Evolutionary conservation across 176 grass and related monocot species (phyloP), one percentile per base, ranked within the genome.

Genomic region (Eleusine coracana): DNA sequence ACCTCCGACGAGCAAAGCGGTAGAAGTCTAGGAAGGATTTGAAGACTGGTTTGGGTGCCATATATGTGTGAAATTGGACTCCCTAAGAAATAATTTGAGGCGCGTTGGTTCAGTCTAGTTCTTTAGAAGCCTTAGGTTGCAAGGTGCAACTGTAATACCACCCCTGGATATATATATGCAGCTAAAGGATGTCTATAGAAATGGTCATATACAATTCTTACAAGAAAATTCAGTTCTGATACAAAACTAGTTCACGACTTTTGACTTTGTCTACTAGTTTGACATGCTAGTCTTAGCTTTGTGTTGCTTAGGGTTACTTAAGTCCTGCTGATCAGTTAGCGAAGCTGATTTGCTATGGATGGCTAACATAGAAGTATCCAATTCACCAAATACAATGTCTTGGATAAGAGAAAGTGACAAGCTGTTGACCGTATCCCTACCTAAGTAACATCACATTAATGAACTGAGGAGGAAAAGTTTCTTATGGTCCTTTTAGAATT

Each of bases 41-140:
- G 85, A 73, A 88, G 71, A 88, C 85, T 67, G 75, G 60, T 66
- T 82, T 87, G 49, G 79, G 82, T 44, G 71, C 72, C 90, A 93
- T 90, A 12, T 74, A 41, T 84, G 83, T 34, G 29, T 70, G 11
- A 20, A 28, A 38, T 88, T 68, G 61, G 70, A 73, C 13, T 8
- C 23, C 52, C 63, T 63, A 81, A 54, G 13, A 63, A 70, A n/a
- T 85, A 64, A 6, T 54, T 31, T 31, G 62, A 71, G 42, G 12
- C 52, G 27, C 75, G 56, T 16, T 82, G 15, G 66, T 71, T 77
- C 78, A 39, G 31, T 77, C 66, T 86, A 50, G 46, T 59, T 62
- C 31, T 56, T 86, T 77, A 77, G 44, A 72, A 72, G 83, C 59
- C 39, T 81, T 58, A 71, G 77, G 66, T 76, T 76, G 82, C 39